Base-by-base conservation (phyloP, 768 basidiomycete genomes). In the Hericium rajendrae region DNA sequence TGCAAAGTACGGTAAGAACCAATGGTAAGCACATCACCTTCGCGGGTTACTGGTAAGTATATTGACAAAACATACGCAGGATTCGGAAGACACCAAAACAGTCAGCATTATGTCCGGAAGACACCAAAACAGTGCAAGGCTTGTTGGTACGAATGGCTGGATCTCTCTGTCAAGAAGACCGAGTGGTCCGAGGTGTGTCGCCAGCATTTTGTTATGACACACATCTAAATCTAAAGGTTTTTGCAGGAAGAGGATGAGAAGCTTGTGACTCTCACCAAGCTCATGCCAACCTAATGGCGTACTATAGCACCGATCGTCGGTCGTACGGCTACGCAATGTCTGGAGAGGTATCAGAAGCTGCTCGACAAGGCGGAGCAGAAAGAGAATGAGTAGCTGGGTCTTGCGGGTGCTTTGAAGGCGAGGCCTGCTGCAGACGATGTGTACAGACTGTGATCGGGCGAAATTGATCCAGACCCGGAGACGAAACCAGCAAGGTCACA, bases 251-350 rank as follows among this genome's bases (percentile, higher is more conserved):
- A 99, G 73, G 97, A 99, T 73, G 97, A 98, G 74, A 99, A 98
- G 71, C 82, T 99, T 3, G 78, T 99, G 13, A 94, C 98, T 70
- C 83, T 98, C 22, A 97, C 97, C 46, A 98, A 97, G 72, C 78
- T 98, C 59, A 99, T 98, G 94, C 97, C 97, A 0, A 98, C 97
- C 0, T 97, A 99, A 76, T 99, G 97, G 97, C 86, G 97, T 26
- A 97, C 97, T 22, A 95, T 99, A 64, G 94, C 97, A 4, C 97
- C 97, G 51, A 95, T 97, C 60, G 97, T 99, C 57, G 97, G 97
- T 43, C 83, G 97, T 28, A 98, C 97, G 1, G 97, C 97, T 1
- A 95, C 91, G 0, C 97, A 99, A 68, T 99, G 97, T 74, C 74
- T 98, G 32, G 97, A 99, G 70, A 86, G 97, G 38, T 99, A 99